These are phyloP conservation scores for Saccharum spontaneum DNA, from an alignment of 176 grass and related monocot species.

Conservation along the genomic window DNA sequence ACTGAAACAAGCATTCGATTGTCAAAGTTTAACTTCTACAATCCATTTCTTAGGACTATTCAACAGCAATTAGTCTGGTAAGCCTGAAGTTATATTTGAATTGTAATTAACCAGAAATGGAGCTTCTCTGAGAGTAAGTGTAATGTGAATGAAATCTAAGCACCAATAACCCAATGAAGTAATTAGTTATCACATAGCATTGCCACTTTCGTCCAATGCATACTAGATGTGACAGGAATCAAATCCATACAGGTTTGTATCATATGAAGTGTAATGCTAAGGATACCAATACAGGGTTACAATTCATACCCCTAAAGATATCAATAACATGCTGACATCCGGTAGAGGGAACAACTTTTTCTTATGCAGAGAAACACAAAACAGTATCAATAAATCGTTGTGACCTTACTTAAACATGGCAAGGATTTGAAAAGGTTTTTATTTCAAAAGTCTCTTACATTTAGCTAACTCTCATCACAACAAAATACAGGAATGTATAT, in stretches of 20 bases:
- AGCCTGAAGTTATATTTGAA: slow-evolving; percentile 6
- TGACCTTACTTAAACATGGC: neutral
- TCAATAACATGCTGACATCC: neutral
- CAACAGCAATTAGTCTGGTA: neutral
- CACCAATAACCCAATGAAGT: neutral
- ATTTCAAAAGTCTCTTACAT: neutral
- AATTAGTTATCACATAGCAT: neutral
- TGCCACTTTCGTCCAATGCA: neutral
- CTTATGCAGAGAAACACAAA: neutral
- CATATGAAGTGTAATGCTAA: neutral
- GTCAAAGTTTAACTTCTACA: neutral
- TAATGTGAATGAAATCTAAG: neutral
- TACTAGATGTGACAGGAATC: neutral
- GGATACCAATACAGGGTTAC: neutral
- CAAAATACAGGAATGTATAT: neutral
- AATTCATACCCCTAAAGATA: neutral
- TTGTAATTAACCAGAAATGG: neutral
- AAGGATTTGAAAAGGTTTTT: neutral
- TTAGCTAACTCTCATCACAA: neutral
- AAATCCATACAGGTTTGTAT: neutral
- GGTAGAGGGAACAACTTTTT: neutral
- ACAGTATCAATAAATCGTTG: neutral
- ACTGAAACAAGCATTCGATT: neutral
- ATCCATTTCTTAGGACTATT: slow-evolving; percentile 1
- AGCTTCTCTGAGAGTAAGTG: neutral